Evolutionary conservation across 2,329 filamentous ascomycete species (phyloP).

Genomic region (Alternaria atra): DNA sequence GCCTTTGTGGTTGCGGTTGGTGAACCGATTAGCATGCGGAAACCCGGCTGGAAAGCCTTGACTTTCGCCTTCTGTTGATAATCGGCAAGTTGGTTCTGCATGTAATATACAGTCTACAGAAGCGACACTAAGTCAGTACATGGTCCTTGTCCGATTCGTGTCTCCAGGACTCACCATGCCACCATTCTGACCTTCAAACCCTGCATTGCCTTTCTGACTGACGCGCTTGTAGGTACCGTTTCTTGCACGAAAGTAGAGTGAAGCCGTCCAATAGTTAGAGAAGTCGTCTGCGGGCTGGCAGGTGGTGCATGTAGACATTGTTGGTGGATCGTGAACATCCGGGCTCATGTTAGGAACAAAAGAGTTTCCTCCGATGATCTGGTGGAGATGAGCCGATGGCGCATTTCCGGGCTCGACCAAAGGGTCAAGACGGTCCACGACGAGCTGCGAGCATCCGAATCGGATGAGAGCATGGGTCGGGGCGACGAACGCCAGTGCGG

Average conservation of each 20-base stretch:
- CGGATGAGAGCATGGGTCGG: constrained; percentile 36
- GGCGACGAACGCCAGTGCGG: constrained; percentile 25
- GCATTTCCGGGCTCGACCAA: constrained; percentile 33
- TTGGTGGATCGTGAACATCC: constrained; percentile 28
- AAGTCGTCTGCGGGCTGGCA: constrained; percentile 32
- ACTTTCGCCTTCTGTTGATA: constrained; percentile 47
- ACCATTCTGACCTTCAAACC: constrained; percentile 39
- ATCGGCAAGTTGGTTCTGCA: constrained; percentile 40
- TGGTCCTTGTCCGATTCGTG: neutral
- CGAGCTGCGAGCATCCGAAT: constrained; percentile 40
- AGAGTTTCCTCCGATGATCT: constrained; percentile 41
- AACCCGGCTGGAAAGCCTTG: constrained; percentile 53
- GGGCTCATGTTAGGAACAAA: constrained; percentile 35
- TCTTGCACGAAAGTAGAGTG: constrained; percentile 33
- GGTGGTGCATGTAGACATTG: constrained; percentile 37
- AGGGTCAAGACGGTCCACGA: constrained; percentile 39
- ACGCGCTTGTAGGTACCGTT: constrained; percentile 41
- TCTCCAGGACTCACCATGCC: constrained; percentile 24
- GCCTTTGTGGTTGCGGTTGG: constrained; percentile 32
- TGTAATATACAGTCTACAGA: constrained; percentile 35
- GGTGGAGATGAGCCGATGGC: constrained; percentile 37
- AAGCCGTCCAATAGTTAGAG: constrained; percentile 41
- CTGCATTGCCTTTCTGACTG: constrained; percentile 32
- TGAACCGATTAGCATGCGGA: constrained; percentile 42
- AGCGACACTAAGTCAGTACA: neutral